Base-by-base conservation (phyloP, 2,329 filamentous ascomycete genomes). In the Verticillium tricorpus region DNA sequence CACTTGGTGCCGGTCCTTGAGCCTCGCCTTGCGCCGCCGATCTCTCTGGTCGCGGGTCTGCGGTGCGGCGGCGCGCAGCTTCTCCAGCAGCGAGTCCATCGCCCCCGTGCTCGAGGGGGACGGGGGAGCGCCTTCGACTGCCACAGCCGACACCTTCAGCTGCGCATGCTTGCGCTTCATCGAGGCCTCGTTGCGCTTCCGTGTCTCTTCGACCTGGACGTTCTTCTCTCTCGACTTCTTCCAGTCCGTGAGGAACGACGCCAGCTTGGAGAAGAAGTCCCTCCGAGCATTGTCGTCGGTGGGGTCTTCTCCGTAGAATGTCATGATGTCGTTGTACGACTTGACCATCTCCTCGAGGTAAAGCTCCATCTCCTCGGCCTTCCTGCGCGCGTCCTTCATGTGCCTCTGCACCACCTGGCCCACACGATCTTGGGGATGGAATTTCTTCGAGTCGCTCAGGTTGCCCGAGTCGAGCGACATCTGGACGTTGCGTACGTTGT, bases 171-270 rank as follows among this genome's bases (percentile, higher is more conserved):
- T 97, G 69, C 94, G 90, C 75, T 94, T 94, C 87, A 98, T 92
- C 54, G 90, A 95, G 40, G 88, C 90, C 76, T 98, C 94, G 74
- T 96, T 96, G 67, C 92, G 89, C 67, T 87, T 91, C 69, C 89
- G 87, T 60, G 85, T 88, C 71, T 97, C 93, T 77, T 99, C 95
- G 64, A 92, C 76, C 34, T 83, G 74, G 22, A 94, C 77, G 77
- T 98, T 99, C 88, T 98, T 98, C 69, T 96, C 92, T 68, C 88
- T 88, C 35, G 93, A 96, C 85, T 90, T 94, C 90, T 94, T 97
- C 91, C 95, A 99, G 74, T 98, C 95, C 35, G 83, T 80, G 69
- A 99, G 85, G 79, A 99, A 99, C 60, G 87, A 82, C 22, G 94
- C 93, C 69, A 99, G 84, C 80, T 98, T 98, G 66, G 89, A 82